Evolutionary conservation across 768 basidiomycete species (phyloP).

Genomic region (Trametes cingulata): DNA sequence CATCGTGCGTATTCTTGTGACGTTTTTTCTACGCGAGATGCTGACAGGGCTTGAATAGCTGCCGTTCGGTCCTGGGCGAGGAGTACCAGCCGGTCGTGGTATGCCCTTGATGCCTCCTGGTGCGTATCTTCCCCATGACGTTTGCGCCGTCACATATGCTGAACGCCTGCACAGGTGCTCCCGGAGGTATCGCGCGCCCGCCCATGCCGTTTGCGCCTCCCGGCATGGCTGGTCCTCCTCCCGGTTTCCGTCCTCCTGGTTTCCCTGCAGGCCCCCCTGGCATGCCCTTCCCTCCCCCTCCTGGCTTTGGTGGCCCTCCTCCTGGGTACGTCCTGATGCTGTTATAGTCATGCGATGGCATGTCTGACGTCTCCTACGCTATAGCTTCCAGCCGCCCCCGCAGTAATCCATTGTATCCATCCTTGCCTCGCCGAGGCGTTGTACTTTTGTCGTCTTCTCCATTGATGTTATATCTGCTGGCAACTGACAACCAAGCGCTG

Average conservation of each 20-base stretch:
- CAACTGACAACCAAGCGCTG: conserved; percentile 12
- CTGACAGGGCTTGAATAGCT: conserved; percentile 48
- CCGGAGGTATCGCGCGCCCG: conserved; percentile 64
- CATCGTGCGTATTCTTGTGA: conserved; percentile 59
- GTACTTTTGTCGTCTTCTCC: conserved; percentile 22
- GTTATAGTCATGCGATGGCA: background rate
- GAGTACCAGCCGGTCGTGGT: conserved; percentile 94
- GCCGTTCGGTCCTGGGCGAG: conserved; percentile 87
- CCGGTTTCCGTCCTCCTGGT: conserved; percentile 82
- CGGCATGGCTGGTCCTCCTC: conserved; percentile 85
- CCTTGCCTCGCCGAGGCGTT: conserved; percentile 17
- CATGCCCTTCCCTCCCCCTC: conserved; percentile 78
- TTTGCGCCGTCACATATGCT: conserved; percentile 9
- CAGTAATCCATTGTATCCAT: conserved; percentile 34
- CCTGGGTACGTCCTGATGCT: conserved; percentile 68
- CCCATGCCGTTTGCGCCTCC: conserved; percentile 67
- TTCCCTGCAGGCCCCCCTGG: conserved; percentile 64
- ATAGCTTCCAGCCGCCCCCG: conserved; percentile 51
- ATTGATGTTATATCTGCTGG: conserved; percentile 17
- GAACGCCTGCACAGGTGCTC: conserved; percentile 46
- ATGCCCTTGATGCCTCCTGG: conserved; percentile 94
- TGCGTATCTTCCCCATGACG: conserved; percentile 41
- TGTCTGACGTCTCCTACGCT: conserved; percentile 4
- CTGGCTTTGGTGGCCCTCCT: conserved; percentile 79
- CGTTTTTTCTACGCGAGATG: conserved; percentile 12